Evolutionary conservation across 2,329 filamentous ascomycete genomes (phyloP).

Genomic region (Ustulina deusta): DNA sequence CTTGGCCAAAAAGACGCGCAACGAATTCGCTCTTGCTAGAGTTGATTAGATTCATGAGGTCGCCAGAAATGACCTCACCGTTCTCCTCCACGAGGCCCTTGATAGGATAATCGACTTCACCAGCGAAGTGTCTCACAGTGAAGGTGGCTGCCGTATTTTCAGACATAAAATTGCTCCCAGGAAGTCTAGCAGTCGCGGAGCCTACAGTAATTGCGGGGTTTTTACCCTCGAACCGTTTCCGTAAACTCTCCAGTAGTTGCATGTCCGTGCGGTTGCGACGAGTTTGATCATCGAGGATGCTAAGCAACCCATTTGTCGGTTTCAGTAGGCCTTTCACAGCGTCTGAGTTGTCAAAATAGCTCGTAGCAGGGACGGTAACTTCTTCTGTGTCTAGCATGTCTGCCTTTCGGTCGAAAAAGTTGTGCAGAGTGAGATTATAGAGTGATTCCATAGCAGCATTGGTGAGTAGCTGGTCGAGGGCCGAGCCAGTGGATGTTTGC

Average conservation of each 20-base stretch:
- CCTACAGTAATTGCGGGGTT: conserved; percentile 89
- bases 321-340: conserved; percentile 93
- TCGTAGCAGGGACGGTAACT: conserved; percentile 87
- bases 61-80: conserved; percentile 93
- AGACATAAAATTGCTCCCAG: conserved; percentile 90
- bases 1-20: conserved; percentile 92
- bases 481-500: conserved; percentile 82
- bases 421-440: conserved; percentile 93
- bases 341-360: conserved; percentile 98
- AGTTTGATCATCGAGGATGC: conserved; percentile 96
- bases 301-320: conserved; percentile 89
- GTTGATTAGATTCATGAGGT: conserved; percentile 93
- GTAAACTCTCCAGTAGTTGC: conserved; percentile 89
- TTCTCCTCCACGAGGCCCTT: conserved; percentile 93
- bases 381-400: conserved; percentile 96
- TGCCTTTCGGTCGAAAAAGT: conserved; percentile 94
- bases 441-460: conserved; percentile 93
- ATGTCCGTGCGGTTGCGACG: conserved; percentile 87
- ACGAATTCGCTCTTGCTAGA: conserved; percentile 91
- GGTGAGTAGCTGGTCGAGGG: conserved; percentile 91
- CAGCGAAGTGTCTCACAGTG: conserved; percentile 94
- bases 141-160: conserved; percentile 85
- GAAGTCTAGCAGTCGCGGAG: conserved; percentile 78
- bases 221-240: conserved; percentile 94
- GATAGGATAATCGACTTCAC: conserved; percentile 93